phyloP scores from a whole-genome alignment of 2,329 filamentous ascomycete species.

The Penicillium sp. region DNA sequence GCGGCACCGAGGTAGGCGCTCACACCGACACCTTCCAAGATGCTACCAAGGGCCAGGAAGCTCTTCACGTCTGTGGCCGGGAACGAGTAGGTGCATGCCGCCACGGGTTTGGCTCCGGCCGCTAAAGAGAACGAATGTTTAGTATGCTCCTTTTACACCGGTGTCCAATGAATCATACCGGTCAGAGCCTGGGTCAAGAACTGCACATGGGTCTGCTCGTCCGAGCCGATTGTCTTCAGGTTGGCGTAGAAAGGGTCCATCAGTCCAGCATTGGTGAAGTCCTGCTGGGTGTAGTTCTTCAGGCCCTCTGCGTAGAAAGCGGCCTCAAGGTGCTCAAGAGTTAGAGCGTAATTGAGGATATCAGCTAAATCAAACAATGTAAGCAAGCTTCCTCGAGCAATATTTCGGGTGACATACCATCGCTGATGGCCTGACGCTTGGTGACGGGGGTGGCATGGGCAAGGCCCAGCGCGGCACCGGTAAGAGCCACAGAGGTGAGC shows the following conservation, averaged over 20 bases:
- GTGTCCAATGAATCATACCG: slow-evolving; percentile 3
- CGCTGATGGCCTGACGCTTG: slow-evolving; percentile 7
- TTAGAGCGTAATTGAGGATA: slow-evolving; percentile 26
- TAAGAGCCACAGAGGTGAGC: slow-evolving; percentile 5
- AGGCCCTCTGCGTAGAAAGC: slow-evolving; percentile 63
- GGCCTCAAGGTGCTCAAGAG: slow-evolving; percentile 58
- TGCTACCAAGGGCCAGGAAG: slow-evolving; percentile 53
- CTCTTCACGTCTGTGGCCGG: slow-evolving; percentile 46
- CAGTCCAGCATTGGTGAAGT: slow-evolving; percentile 56
- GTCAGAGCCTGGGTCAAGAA: slow-evolving; percentile 52
- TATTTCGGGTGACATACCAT: background rate
- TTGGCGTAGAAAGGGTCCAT: slow-evolving; percentile 56
- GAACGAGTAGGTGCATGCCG: slow-evolving; percentile 58
- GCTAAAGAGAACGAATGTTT: slow-evolving; percentile 17
- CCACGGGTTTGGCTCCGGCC: slow-evolving; percentile 52
- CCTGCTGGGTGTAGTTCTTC: slow-evolving; percentile 53
- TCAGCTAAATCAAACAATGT: slow-evolving; percentile 9
- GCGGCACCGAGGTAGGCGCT: slow-evolving; percentile 64
- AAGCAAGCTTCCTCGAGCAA: background rate
- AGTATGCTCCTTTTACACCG: background rate
- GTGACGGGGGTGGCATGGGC: slow-evolving; percentile 6
- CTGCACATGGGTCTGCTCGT: slow-evolving; percentile 59
- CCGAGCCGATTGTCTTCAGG: slow-evolving; percentile 54
- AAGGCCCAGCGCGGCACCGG: slow-evolving; percentile 2
- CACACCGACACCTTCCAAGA: slow-evolving; percentile 58